Evolutionary conservation across 139 green algal species (phyloP), one percentile per base, ranked within the genome.

Genomic region (Yamagishiella unicocca): DNA sequence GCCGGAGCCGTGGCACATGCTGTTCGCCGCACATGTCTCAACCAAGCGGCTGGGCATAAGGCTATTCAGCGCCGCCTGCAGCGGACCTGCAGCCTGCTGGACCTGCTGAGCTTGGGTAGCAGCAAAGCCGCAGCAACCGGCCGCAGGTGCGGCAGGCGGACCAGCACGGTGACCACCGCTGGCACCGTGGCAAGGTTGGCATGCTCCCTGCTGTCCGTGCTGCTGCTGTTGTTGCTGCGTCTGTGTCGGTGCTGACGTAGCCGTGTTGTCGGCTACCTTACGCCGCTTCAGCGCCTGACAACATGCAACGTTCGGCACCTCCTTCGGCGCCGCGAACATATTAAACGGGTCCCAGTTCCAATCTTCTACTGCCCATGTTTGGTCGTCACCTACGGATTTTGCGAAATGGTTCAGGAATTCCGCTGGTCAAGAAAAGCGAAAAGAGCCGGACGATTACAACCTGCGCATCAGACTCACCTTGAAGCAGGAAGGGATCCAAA

Each of bases 331-430:
- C 14, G 93, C 91, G 58, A 89, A 68, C 12, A 94, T 88, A 4
- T 82, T 71, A 25, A 83, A 81, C 6, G 91, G 86, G 45, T 95
- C 89, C 93, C 93, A 95, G 45, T 87, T 76, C 93, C 93, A 95
- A 68, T 95, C 93, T 46, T 90, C 87, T 19, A 94, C 17, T 1
- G 84, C 79, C 93, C 93, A 95, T 54, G 90, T 94, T 21, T 87
- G 83, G n/a, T 94, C 91, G 66, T 95, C 93, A 14, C 93, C 93
- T 94, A 82, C 42, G 21, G 4, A n/a, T 24, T 27, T 67, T 14
- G 6, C 9, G 17, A 67, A 67, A 67, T 9, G 58, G 17, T 35
- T 27, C 24, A 9, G 22, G 17, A n/a, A n/a, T 9, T 22, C 24
- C 19, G n/a, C 58, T 33, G 58, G 22, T 27, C 14, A 67, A 33